These are phyloP conservation scores for Leptographium wingfieldii DNA, from an alignment of 2,329 filamentous ascomycete genomes.

Conservation along the genomic window DNA sequence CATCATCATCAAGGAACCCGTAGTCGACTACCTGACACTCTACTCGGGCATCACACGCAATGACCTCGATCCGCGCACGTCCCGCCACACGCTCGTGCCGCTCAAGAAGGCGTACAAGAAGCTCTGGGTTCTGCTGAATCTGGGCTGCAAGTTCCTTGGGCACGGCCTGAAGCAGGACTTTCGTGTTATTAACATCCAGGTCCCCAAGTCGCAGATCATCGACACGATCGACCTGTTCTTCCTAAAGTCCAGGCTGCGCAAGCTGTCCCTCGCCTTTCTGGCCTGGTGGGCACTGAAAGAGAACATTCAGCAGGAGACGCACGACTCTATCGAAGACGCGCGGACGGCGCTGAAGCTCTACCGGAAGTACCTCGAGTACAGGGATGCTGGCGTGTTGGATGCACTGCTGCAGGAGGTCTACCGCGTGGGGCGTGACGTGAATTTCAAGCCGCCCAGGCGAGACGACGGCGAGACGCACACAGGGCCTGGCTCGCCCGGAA, in stretches of 20 bases:
- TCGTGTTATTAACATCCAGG: slow-evolving; percentile 94
- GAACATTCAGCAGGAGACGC: slow-evolving; percentile 82
- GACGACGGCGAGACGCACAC: slow-evolving; percentile 24
- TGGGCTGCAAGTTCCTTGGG: slow-evolving; percentile 87
- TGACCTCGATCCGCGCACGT: slow-evolving; percentile 69
- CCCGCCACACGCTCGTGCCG: slow-evolving; percentile 69
- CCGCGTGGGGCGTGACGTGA: slow-evolving; percentile 29
- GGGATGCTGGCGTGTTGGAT: slow-evolving; percentile 73
- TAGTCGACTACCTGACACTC: slow-evolving; percentile 89
- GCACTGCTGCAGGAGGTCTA: slow-evolving; percentile 83
- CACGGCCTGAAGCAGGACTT: slow-evolving; percentile 93
- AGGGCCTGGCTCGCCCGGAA: not conserved
- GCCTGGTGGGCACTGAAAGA: slow-evolving; percentile 87
- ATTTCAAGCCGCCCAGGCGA: slow-evolving; percentile 38
- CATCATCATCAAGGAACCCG: slow-evolving; percentile 77
- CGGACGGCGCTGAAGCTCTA: slow-evolving; percentile 81
- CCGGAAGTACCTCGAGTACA: slow-evolving; percentile 79
- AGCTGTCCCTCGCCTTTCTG: slow-evolving; percentile 79
- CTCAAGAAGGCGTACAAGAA: slow-evolving; percentile 96
- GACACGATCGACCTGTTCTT: slow-evolving; percentile 92
- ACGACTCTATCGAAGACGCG: slow-evolving; percentile 94
- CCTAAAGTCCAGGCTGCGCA: slow-evolving; percentile 67
- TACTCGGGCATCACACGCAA: slow-evolving; percentile 83
- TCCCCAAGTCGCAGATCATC: slow-evolving; percentile 79
- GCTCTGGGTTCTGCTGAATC: slow-evolving; percentile 88